Evolutionary conservation across 2,329 filamentous ascomycete genomes (phyloP), one percentile per base, ranked within the genome.

Genomic region (Fusarium sp.): DNA sequence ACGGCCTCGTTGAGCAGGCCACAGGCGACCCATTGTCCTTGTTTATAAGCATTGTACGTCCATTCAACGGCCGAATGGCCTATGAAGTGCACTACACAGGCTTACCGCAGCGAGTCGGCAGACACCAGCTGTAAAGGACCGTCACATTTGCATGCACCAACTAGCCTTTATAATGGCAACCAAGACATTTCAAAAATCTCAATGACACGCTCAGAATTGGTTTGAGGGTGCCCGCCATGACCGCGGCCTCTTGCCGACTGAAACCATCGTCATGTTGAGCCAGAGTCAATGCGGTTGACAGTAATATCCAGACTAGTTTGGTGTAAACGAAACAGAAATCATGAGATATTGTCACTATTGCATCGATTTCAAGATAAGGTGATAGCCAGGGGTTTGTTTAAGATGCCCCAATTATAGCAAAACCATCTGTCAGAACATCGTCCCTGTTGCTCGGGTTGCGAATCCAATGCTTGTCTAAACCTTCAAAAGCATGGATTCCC

Each of bases 81-180:
- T 55, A 54, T 49, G 53, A 35, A 56, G 54, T 62, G 66, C 65
- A 74, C 63, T 55, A 57, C 73, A 56, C 59, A 73, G 66, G 66
- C 69, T 73, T 50, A 62, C 69, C 55, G 75, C 65, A 70, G 73
- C 64, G 69, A 71, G 64, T 64, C 73, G 65, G 56, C 37, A 50
- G 65, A 59, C 60, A 70, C 58, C 50, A 73, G 54, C 68, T 69
- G 64, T 70, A 48, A 55, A 71, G 58, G 64, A 59, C 65, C 56
- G 65, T 64, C 45, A 41, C 63, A 58, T 67, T 49, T 50, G 32
- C 55, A 69, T 60, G 65, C 65, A 69, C 20, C 50, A 42, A 26
- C 41, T 54, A 32, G 52, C n/a, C 45, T 55, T 45, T 35, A 58
- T 50, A 38, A 50, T 60, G 49, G 44, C 54, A 69, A 48, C 55